Conservation (phyloP, 257 asterid species). For the Solanum chilense region DNA sequence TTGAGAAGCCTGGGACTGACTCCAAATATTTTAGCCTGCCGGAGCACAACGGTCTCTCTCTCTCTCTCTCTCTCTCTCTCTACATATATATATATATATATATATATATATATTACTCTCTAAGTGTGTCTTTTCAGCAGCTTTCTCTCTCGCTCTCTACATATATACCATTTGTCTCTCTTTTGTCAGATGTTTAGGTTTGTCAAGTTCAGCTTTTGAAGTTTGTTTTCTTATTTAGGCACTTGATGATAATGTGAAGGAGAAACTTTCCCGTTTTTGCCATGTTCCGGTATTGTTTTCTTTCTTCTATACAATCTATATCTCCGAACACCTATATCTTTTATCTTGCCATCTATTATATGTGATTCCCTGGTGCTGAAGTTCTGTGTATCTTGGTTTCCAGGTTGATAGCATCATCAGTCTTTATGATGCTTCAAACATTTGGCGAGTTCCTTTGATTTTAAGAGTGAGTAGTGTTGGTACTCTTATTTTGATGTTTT, state of each 20-base stretch:
- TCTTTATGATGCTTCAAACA: constrained; percentile 59
- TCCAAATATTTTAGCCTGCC: constrained; percentile 73
- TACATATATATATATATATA: not conserved
- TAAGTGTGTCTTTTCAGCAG: not conserved
- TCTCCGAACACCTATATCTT: not conserved
- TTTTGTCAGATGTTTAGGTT: not conserved
- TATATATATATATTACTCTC: not conserved
- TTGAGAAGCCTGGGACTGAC: constrained; percentile 64
- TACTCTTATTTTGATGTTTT: not conserved
- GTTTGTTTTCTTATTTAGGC: constrained; percentile 10
- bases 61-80: not conserved
- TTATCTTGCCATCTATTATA: not conserved
- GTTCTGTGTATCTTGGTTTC: not conserved
- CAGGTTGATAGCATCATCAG: constrained; percentile 57
- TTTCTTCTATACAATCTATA: not conserved
- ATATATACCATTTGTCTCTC: too few species aligned
- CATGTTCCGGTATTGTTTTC: constrained; percentile 42
- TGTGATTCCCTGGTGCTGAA: not conserved
- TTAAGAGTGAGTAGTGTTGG: constrained; percentile 36
- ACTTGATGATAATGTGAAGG: constrained; percentile 20
- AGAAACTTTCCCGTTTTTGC: constrained; percentile 27
- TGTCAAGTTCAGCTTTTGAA: not conserved
- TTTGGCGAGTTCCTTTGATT: constrained; percentile 67
- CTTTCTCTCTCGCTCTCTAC: not conserved
- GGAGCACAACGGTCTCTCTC: constrained; percentile 59